These are phyloP conservation scores for Teratosphaeria epicoccoides DNA, from an alignment of 2,329 filamentous ascomycete genomes.

Conservation along the genomic window DNA sequence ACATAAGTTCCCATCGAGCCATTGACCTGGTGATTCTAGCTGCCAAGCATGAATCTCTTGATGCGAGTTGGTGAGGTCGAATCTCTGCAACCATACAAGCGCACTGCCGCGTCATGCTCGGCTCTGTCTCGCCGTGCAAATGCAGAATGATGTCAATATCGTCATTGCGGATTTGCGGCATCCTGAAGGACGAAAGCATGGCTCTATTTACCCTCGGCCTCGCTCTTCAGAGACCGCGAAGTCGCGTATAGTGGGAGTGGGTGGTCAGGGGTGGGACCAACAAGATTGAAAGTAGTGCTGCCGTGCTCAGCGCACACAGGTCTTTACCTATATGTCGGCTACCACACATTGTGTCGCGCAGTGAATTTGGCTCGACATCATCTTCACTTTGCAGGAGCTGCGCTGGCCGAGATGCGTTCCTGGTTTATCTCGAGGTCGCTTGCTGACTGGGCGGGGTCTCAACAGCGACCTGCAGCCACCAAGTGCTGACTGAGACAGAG, in stretches of 20 bases:
- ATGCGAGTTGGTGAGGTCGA: background rate
- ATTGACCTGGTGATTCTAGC: background rate
- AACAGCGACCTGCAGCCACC: background rate
- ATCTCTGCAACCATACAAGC: background rate
- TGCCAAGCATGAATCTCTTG: background rate
- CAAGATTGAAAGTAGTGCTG: too few species aligned
- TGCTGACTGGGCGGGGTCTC: background rate
- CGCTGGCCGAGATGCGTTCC: too few species aligned
- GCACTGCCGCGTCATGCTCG: background rate
- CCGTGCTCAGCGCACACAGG: too few species aligned
- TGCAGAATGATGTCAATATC: background rate
- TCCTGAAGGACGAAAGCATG: background rate
- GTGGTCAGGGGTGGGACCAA: background rate
- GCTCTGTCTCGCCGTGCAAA: background rate
- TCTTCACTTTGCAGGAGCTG: too few species aligned
- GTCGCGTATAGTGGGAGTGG: slow-evolving; percentile 1
- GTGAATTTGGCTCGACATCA: background rate
- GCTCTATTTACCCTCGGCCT: slow-evolving; percentile 1
- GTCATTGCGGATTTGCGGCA: background rate
- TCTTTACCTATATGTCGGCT: too few species aligned
- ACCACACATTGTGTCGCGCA: background rate
- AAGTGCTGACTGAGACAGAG: background rate
- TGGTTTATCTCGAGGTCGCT: too few species aligned
- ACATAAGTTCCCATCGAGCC: background rate
- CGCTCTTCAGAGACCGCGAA: slow-evolving; percentile 1